These are phyloP conservation scores for Pyronema domesticum DNA, from an alignment of 495 filamentous ascomycete species.

Conservation along the genomic window DNA sequence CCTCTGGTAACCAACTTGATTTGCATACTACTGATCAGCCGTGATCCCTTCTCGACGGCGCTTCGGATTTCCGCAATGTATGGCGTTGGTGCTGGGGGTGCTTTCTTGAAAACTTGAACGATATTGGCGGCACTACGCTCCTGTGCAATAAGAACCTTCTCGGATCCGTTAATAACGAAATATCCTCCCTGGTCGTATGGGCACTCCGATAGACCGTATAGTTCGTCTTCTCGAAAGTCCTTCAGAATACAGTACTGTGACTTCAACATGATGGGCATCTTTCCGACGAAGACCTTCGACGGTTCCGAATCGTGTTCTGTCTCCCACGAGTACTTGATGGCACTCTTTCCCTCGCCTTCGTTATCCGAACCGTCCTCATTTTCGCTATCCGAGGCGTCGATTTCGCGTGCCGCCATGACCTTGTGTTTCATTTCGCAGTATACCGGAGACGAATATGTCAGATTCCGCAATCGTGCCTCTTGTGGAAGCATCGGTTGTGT, in stretches of 20 bases:
- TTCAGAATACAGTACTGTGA: slow-evolving; percentile 80
- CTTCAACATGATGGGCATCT: slow-evolving; percentile 94
- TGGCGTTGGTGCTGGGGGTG: slow-evolving; percentile 65
- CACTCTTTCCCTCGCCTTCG: slow-evolving; percentile 34
- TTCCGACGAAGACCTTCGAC: slow-evolving; percentile 67
- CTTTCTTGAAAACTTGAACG: slow-evolving; percentile 96
- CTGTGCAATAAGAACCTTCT: slow-evolving; percentile 96
- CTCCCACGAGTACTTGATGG: slow-evolving; percentile 25
- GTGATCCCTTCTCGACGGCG: slow-evolving; percentile 85
- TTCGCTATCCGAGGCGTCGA: slow-evolving; percentile 41
- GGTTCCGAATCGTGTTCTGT: slow-evolving; percentile 27
- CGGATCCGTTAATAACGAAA: slow-evolving; percentile 98
- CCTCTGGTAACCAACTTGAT: slow-evolving; percentile 77
- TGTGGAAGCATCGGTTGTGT: slow-evolving; percentile 69
- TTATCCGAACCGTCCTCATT: slow-evolving; percentile 32
- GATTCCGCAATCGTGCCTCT: slow-evolving; percentile 81
- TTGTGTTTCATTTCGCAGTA: slow-evolving; percentile 70
- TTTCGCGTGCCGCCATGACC: slow-evolving; percentile 63
- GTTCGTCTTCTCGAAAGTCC: slow-evolving; percentile 55
- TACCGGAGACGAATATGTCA: slow-evolving; percentile 84
- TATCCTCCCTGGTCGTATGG: slow-evolving; percentile 97
- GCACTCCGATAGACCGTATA: slow-evolving; percentile 82
- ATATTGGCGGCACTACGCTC: slow-evolving; percentile 96
- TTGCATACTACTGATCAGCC: slow-evolving; percentile 75
- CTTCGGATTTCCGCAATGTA: slow-evolving; percentile 92